Base-by-base conservation (phyloP, 768 basidiomycete species). In the Chalciporus pseudorubinellus region DNA sequence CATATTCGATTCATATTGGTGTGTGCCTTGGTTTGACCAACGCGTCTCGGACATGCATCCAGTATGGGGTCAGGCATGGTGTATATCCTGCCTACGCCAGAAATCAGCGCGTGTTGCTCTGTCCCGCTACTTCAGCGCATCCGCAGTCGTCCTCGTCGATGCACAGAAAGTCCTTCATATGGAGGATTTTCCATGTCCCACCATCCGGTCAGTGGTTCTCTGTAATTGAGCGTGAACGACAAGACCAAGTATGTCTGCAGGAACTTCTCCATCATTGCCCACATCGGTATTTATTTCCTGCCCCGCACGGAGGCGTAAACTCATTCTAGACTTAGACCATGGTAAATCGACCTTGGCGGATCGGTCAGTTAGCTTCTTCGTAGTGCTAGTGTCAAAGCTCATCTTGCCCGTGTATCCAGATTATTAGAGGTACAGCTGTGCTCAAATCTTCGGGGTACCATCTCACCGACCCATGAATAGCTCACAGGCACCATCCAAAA, bases 251-350 rank as follows among this genome's bases (percentile, higher is more conserved):
- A 21, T 42, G 46, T 39, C 2, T 31, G 12, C 52, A 89, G 88
- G 47, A 98, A 98, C 68, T 93, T 98, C 68, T 95, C 93, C 10
- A 93, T 98, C 59, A 95, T 98, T 65, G 94, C 94, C 1, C 95
- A 98, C 68, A 97, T 97, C 59, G 93, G 92, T 85, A 62, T 48
- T 53, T 26, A 24, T 33, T 13, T 9, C 24, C 36, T 14, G 0
- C 29, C 6, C 20, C 8, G n/a, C n/a, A n/a, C 14, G 16, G 20
- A 28, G 19, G 39, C 55, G 16, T 24, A 10, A 28, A 6, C 57
- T 66, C 46, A 50, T 46, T 16, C 31, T 43, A 12, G 36, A 21
- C 45, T n/a, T 51, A 88, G 89, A 97, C 69, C 95, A 97, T 70
- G 95, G 95, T 46, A 98, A 98, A 76, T 94, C 92, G 4, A 97